Percentiles rank a stretch among this genome's conserved stretches.
These are phyloP conservation scores for Camellia japonica DNA, from an alignment of 148 eudicot genomes.

Conservation along the genomic window DNA sequence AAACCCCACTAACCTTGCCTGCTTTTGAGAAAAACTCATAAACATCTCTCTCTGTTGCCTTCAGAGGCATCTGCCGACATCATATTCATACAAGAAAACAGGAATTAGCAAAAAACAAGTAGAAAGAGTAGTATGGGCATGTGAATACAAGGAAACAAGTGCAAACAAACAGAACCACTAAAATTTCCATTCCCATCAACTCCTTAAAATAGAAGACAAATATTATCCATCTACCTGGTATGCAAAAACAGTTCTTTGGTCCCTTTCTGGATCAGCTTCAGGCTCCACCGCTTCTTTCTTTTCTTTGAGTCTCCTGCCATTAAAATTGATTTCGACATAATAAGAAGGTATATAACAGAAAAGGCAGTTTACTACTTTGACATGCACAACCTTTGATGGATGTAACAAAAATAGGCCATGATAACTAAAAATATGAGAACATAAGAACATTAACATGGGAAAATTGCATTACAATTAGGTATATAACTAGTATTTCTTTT, in stretches of 20 bases:
- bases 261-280: conserved; percentile 99
- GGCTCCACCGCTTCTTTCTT: conserved; percentile 85
- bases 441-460: background rate
- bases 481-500: background rate
- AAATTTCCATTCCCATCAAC: background rate
- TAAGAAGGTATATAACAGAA: background rate
- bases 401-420: background rate
- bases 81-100: conserved; percentile 13
- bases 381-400: background rate
- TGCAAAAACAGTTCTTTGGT: conserved; percentile 97
- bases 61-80: conserved; percentile 79
- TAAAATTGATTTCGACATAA: conserved; percentile 29
- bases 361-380: background rate
- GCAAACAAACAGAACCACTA: background rate
- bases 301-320: conserved; percentile 79
- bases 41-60: conserved; percentile 85
- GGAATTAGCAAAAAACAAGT: conserved; percentile 8
- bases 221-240: conserved; percentile 62
- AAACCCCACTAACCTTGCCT: conserved; percentile 68
- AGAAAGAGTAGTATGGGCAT: background rate
- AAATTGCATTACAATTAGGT: background rate
- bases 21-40: conserved; percentile 92
- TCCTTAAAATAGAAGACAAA: background rate
- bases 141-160: background rate
- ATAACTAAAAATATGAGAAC: background rate